A percentile compares a stretch with the other conserved stretches of the same genome.
Evolutionary conservation across 306 rosid genomes (phyloP).

Genomic region (Trifolium repens): DNA sequence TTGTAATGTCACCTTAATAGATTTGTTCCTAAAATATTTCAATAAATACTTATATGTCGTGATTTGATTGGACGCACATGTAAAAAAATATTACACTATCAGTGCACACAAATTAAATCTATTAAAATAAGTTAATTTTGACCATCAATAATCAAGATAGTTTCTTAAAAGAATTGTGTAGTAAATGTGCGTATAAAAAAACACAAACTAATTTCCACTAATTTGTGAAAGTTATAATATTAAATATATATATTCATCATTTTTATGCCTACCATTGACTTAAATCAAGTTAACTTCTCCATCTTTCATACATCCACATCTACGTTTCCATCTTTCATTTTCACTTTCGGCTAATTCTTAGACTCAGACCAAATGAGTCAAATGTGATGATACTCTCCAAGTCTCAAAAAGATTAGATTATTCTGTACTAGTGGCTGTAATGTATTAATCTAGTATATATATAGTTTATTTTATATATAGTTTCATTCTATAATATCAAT

Average conservation of each 20-base stretch:
- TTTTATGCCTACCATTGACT: not conserved
- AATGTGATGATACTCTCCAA: conserved; percentile 22
- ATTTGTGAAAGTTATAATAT: not conserved
- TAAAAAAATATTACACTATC: too few species aligned
- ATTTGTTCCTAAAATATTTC: too few species aligned
- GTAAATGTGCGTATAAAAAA: not conserved
- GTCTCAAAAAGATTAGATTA: not conserved
- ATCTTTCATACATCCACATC: conserved; percentile 2
- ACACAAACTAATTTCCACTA: conserved; percentile 4
- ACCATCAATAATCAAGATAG: not conserved
- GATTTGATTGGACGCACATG: too few species aligned
- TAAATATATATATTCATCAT: not conserved
- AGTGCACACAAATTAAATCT: too few species aligned
- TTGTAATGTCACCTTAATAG: too few species aligned
- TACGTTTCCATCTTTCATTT: conserved; percentile 7
- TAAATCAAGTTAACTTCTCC: conserved; percentile 22
- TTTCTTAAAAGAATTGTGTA: not conserved
- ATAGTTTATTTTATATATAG: not conserved
- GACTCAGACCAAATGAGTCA: conserved; percentile 28
- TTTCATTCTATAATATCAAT: not conserved
- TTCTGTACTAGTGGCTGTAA: conserved; percentile 21
- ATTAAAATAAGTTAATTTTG: conserved; percentile 8
- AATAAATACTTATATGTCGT: too few species aligned
- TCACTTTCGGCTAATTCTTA: conserved; percentile 30
- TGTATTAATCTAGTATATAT: not conserved